Conservation (phyloP, 1,139 yeast species). For the Pichia norvegensis region DNA sequence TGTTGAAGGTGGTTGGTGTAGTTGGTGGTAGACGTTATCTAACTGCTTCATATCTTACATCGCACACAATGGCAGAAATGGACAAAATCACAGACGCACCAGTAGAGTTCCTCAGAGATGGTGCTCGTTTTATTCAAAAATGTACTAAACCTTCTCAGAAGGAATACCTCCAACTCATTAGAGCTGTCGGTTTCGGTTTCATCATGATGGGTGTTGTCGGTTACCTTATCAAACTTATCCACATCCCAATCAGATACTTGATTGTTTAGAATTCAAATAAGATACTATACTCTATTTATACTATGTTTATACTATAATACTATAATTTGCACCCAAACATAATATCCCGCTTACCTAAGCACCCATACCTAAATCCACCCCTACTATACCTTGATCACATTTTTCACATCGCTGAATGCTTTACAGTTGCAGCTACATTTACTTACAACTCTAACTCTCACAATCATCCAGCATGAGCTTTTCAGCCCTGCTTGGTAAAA, state of each 20-base stretch:
- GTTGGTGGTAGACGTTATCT: background rate
- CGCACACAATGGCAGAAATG: constrained; percentile 32
- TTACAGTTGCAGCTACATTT: background rate
- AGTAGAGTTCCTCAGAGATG: constrained; percentile 84
- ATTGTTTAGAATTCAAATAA: constrained; percentile 81
- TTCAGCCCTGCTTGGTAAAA: constrained; percentile 24
- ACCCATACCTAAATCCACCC: no score
- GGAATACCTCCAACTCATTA: constrained; percentile 80
- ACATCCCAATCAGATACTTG: constrained; percentile 94
- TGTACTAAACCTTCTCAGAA: constrained; percentile 89
- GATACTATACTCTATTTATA: no score
- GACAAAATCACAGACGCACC: constrained; percentile 88
- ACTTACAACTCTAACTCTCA: background rate
- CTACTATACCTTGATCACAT: no score
- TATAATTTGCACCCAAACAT: background rate
- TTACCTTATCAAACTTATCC: constrained; percentile 87
- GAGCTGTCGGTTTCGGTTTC: constrained; percentile 96
- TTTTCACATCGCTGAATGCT: background rate
- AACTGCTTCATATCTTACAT: background rate
- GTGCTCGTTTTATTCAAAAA: constrained; percentile 77
- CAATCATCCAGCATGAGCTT: constrained; percentile 17
- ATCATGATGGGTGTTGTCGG: constrained; percentile 98
- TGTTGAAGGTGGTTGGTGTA: background rate
- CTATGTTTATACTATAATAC: background rate
- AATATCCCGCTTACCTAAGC: background rate